Conservation (phyloP, 164 flowering plant genomes). For the Magnolia officinalis region DNA sequence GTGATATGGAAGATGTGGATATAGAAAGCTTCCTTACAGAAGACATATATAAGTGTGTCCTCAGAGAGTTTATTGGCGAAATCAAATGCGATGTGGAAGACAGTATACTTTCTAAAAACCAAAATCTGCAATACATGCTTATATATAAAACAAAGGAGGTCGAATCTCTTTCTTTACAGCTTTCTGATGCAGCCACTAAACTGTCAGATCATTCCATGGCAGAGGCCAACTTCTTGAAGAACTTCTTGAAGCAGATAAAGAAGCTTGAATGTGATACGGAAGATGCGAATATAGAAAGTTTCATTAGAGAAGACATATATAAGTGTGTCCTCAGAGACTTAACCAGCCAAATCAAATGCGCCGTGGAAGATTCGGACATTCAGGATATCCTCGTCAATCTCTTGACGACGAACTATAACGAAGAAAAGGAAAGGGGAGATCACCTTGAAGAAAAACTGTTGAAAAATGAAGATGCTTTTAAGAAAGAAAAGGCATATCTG, state of each 20-base stretch:
- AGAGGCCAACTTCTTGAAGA: slow-evolving; percentile 32
- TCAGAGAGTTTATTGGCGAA: slow-evolving; percentile 33
- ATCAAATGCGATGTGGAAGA: slow-evolving; percentile 8
- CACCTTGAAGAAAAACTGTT: slow-evolving; percentile 34
- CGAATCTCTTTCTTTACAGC: slow-evolving; percentile 34
- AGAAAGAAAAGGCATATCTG: slow-evolving; percentile 30
- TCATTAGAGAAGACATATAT: slow-evolving; percentile 44
- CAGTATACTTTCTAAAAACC: background rate
- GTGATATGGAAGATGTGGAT: slow-evolving; percentile 34
- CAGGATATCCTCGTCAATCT: slow-evolving; percentile 30
- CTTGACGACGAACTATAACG: slow-evolving; percentile 19
- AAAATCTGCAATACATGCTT: slow-evolving; percentile 18
- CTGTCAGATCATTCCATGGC: slow-evolving; percentile 34
- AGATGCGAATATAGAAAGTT: slow-evolving; percentile 41
- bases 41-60: slow-evolving; percentile 43
- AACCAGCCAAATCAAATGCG: slow-evolving; percentile 14
- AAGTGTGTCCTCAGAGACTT: slow-evolving; percentile 44
- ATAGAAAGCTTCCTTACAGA: slow-evolving; percentile 41
- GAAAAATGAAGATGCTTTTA: slow-evolving; percentile 33
- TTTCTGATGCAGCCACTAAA: slow-evolving; percentile 46
- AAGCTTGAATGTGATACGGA: slow-evolving; percentile 1
- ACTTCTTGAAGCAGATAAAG: slow-evolving; percentile 9
- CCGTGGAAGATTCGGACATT: slow-evolving; percentile 39
- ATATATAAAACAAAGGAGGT: slow-evolving; percentile 40
- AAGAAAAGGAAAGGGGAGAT: slow-evolving; percentile 26